phyloP scores from a whole-genome alignment of 306 rosid species.

The Trichosanthes truncata region DNA sequence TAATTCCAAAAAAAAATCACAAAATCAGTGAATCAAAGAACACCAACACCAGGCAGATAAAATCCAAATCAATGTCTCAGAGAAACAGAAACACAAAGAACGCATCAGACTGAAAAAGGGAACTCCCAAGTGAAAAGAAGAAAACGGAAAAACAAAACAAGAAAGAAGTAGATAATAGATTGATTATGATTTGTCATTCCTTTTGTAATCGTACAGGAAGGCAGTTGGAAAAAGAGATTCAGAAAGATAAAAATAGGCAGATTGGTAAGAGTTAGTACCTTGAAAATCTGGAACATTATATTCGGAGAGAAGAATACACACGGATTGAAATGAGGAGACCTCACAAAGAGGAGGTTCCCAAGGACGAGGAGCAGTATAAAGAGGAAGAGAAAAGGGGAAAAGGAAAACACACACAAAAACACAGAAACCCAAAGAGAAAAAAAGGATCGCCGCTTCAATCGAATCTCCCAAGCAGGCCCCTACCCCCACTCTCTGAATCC shows the following conservation, averaged over 20 bases:
- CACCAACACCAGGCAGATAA: conserved; percentile 6
- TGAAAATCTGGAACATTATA: conserved; percentile 78
- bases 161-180: not conserved
- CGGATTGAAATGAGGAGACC: conserved; percentile 23
- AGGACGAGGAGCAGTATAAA: conserved; percentile 28
- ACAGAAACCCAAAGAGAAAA: not conserved
- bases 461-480: conserved; percentile 55
- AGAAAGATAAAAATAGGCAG: not conserved
- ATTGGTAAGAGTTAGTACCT: conserved; percentile 37
- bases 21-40: not conserved
- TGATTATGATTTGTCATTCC: not conserved
- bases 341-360: conserved; percentile 44
- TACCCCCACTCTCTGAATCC: conserved; percentile 25
- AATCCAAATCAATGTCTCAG: conserved; percentile 25
- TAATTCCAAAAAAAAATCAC: not conserved
- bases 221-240: not conserved
- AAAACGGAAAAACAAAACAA: not conserved
- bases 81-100: conserved; percentile 17
- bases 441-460: conserved; percentile 53
- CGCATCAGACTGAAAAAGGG: not conserved
- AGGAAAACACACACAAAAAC: not conserved
- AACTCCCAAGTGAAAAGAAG: not conserved
- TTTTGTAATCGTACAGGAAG: not conserved
- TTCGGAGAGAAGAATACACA: conserved; percentile 28
- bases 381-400: not conserved